Conservation (phyloP, 352 stramenopile species). For the Thraustotheca clavata region DNA sequence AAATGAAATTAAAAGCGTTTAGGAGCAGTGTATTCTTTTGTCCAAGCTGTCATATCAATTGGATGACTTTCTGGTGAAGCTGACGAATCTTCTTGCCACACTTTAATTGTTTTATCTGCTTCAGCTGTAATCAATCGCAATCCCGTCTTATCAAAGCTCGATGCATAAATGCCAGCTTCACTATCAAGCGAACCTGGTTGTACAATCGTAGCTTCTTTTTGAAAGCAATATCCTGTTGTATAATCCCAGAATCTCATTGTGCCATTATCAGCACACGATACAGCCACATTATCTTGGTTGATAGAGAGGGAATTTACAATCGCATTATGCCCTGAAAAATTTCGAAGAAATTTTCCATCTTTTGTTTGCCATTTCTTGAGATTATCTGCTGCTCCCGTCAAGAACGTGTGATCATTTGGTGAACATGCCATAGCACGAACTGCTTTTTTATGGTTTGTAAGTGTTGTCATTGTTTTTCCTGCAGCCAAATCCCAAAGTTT, state of each 20-base stretch:
- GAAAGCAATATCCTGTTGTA: conserved; percentile 96
- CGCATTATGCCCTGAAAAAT: conserved; percentile 95
- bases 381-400: conserved; percentile 95
- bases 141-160: conserved; percentile 96
- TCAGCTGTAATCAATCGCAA: conserved; percentile 97
- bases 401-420: conserved; percentile 94
- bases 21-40: conserved; percentile 86
- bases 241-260: conserved; percentile 99
- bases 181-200: conserved; percentile 95
- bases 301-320: conserved; percentile 98
- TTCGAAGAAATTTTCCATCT: conserved; percentile 94
- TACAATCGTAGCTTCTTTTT: conserved; percentile 90
- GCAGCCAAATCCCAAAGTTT: conserved; percentile 98
- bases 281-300: conserved; percentile 96
- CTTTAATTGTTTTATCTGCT: conserved; percentile 99
- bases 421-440: conserved; percentile 89
- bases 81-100: conserved; percentile 95
- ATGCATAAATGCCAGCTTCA: conserved; percentile 96
- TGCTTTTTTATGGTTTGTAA: conserved; percentile 99
- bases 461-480: conserved; percentile 96
- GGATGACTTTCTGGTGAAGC: conserved; percentile 94
- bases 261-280: conserved; percentile 96
- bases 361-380: conserved; percentile 98
- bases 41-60: conserved; percentile 97
- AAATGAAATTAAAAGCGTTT: conserved; percentile 54